Base-by-base conservation (phyloP, 2,329 filamentous ascomycete species). In the Westerdykella aurantiaca region DNA sequence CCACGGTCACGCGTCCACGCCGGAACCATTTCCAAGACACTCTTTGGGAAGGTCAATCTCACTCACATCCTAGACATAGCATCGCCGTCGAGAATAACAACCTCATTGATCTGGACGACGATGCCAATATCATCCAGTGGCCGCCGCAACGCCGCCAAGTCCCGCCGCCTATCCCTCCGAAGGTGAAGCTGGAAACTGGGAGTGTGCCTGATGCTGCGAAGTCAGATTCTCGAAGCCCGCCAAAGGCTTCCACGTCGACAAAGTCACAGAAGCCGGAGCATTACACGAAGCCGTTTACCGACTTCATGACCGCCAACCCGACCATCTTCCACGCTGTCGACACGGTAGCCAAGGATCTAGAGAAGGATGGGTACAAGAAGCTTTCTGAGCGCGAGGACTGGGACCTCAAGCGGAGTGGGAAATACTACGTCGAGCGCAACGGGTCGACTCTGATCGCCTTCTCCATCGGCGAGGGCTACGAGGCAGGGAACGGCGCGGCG, bases 271-370 rank as follows among this genome's bases (percentile, higher is more conserved):
- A 58, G 13, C 62, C 65, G 1, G 62, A 59, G 41, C 56, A 56
- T 41, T 95, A 89, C 66, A 86, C 87, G 7, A 76, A 88, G 69
- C 88, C 89, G 1, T 96, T 95, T 66, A 84, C 85, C 64, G 78
- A 88, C 41, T 97, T 96, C 64, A 79, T 97, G 72, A 86, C 82
- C 37, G 78, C 86, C 49, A 95, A 96, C 63, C 93, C 93, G 0
- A 97, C 93, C 7, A 80, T 96, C 38, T 98, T 95, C 67, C 93
- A 98, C 61, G 82, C 88, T 1, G 89, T 96, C 22, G 79, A 82
- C 45, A 80, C 88, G 56, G 88, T 95, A 64, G 82, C 84, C 58
- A 73, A 76, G 45, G 83, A 89, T 58, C 77, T 96, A 38, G 74
- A 78, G 49, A 76, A 80, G 33, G 74, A 80, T 31, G 91, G 88